Evolutionary conservation across 2,329 filamentous ascomycete species (phyloP).

Genomic region (Zymoseptoria ardabiliae): DNA sequence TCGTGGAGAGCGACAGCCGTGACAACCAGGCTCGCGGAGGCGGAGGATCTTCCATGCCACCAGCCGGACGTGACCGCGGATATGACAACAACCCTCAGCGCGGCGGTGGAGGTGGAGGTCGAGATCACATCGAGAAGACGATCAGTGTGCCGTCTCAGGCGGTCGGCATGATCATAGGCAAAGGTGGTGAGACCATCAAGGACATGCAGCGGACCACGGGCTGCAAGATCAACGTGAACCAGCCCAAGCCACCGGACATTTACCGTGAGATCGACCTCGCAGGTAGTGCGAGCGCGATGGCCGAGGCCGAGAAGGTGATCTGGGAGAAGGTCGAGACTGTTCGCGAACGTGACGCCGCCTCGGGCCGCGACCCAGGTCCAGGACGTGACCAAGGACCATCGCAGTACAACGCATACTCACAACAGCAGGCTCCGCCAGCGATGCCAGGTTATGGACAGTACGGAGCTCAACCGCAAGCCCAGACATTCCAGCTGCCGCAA

Average conservation of each 20-base stretch:
- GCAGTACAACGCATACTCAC: constrained; percentile 41
- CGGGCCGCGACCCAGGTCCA: constrained; percentile 24
- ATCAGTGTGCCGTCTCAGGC: constrained; percentile 84
- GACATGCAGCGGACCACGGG: constrained; percentile 83
- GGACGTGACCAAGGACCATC: constrained; percentile 27
- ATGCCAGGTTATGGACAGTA: constrained; percentile 26
- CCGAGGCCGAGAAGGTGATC: constrained; percentile 73
- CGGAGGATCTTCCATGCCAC: constrained; percentile 22
- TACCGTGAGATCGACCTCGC: constrained; percentile 83
- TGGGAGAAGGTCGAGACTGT: constrained; percentile 89
- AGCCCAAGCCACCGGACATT: constrained; percentile 68
- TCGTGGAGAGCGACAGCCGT: constrained; percentile 78
- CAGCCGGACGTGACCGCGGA: constrained; percentile 19
- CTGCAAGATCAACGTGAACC: constrained; percentile 92
- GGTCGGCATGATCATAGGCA: constrained; percentile 94
- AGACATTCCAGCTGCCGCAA: constrained; percentile 7
- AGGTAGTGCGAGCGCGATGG: constrained; percentile 68
- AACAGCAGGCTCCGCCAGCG: constrained; percentile 33
- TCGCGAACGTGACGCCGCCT: constrained; percentile 44
- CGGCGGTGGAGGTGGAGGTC: constrained; percentile 36
- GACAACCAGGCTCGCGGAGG: constrained; percentile 39
- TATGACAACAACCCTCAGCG: constrained; percentile 28
- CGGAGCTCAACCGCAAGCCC: constrained; percentile 12
- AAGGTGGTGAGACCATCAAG: constrained; percentile 86
- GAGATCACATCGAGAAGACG: constrained; percentile 64